Percentiles rank a stretch among this genome's conserved stretches.
phyloP scores from a whole-genome alignment of 139 green algal species.

The Chlamydomonas asymmetrica region DNA sequence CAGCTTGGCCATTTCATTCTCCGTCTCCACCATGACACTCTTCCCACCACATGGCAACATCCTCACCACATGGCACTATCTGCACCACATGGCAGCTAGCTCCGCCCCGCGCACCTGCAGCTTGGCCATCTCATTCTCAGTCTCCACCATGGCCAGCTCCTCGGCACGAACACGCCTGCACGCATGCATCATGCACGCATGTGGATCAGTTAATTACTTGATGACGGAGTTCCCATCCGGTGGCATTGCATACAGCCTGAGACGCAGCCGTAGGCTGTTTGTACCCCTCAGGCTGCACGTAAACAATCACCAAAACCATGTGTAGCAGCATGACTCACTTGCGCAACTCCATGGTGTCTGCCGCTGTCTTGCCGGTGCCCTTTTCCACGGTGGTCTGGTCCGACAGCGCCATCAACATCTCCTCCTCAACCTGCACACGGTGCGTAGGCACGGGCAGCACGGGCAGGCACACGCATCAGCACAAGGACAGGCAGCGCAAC shows the following conservation, averaged over 20 bases:
- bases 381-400: constrained; percentile 85
- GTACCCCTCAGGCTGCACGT: too few species aligned
- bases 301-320: too few species aligned
- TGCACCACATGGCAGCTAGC: too few species aligned
- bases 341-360: constrained; percentile 54
- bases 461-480: too few species aligned
- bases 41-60: not conserved
- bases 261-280: too few species aligned
- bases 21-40: constrained; percentile 48
- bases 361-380: constrained; percentile 62
- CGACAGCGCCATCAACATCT: constrained; percentile 68
- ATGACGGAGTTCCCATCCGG: too few species aligned
- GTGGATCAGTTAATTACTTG: too few species aligned
- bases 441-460: too few species aligned
- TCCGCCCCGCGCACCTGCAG: constrained; percentile 47
- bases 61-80: not conserved
- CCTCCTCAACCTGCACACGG: too few species aligned
- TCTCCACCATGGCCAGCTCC: constrained; percentile 61
- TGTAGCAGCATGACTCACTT: too few species aligned
- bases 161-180: constrained; percentile 49
- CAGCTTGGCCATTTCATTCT: constrained; percentile 84
- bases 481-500: too few species aligned
- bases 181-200: not conserved
- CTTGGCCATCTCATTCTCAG: constrained; percentile 84
- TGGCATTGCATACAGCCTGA: too few species aligned